A percentile compares a stretch with the other conserved stretches of the same genome.
phyloP scores from a whole-genome alignment of 768 basidiomycete species.

The Naganishia onofrii region DNA sequence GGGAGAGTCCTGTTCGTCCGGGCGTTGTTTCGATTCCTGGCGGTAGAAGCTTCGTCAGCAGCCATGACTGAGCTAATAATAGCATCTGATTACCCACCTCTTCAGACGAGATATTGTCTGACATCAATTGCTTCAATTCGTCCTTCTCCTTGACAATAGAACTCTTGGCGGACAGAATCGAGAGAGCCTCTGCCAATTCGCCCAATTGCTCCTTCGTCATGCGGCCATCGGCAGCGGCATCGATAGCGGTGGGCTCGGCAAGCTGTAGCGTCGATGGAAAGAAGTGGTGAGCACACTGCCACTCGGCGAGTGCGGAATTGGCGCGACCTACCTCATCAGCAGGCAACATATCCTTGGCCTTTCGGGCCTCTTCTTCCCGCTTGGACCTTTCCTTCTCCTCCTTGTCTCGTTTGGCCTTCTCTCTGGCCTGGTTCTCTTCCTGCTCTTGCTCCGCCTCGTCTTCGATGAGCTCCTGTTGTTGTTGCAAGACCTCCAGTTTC shows the following conservation, averaged over 20 bases:
- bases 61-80: background rate
- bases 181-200: slow-evolving; percentile 86
- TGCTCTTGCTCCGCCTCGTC: slow-evolving; percentile 98
- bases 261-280: slow-evolving; percentile 29
- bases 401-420: slow-evolving; percentile 71
- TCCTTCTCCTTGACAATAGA: slow-evolving; percentile 93
- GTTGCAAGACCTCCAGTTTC: slow-evolving; percentile 93
- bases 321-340: slow-evolving; percentile 71
- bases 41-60: background rate
- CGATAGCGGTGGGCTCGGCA: slow-evolving; percentile 25
- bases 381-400: slow-evolving; percentile 74
- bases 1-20: slow-evolving; percentile 52
- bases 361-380: slow-evolving; percentile 64
- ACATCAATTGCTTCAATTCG: slow-evolving; percentile 85
- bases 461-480: slow-evolving; percentile 98
- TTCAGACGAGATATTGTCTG: slow-evolving; percentile 85
- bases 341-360: slow-evolving; percentile 78
- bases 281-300: background rate
- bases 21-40: slow-evolving; percentile 52
- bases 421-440: slow-evolving; percentile 52
- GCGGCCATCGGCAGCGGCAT: slow-evolving; percentile 62
- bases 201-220: slow-evolving; percentile 96
- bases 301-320: background rate
- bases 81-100: slow-evolving; percentile 59
- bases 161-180: slow-evolving; percentile 86